Evolutionary conservation across 306 rosid genomes (phyloP).

Genomic region (Medicago ruthenica): DNA sequence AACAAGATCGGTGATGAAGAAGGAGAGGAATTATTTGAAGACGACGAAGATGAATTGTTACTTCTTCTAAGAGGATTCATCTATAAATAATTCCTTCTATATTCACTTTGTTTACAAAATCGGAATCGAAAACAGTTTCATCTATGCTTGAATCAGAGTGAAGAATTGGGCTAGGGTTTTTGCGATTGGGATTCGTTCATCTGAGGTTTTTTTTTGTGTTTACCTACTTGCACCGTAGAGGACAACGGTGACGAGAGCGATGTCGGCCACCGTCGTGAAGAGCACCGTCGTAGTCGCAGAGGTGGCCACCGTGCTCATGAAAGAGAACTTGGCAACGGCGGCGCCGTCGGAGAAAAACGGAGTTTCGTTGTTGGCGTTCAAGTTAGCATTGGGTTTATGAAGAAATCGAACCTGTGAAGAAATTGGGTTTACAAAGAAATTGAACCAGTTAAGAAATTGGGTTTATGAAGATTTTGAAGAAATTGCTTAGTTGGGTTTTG

Average conservation of each 20-base stretch:
- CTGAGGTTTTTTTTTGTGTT: conserved; percentile 39
- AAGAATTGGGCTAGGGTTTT: conserved; percentile 47
- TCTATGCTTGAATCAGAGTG: conserved; percentile 34
- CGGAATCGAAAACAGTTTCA: conserved; percentile 46
- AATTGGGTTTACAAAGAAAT: too few species aligned
- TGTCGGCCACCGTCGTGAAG: conserved; percentile 75
- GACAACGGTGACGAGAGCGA: conserved; percentile 62
- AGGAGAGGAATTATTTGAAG: conserved; percentile 79
- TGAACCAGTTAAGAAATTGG: too few species aligned
- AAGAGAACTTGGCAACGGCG: conserved; percentile 46
- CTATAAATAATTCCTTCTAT: conserved; percentile 51
- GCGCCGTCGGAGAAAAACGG: conserved; percentile 55
- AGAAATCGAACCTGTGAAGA: too few species aligned
- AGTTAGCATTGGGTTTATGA: too few species aligned
- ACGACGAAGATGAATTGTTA: conserved; percentile 77
- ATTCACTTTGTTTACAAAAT: conserved; percentile 38
- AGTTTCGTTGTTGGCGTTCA: conserved; percentile 45
- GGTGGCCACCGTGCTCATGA: conserved; percentile 51
- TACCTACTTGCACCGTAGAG: conserved; percentile 80
- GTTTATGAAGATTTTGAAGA: too few species aligned
- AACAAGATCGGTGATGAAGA: conserved; percentile 60
- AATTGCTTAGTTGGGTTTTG: too few species aligned
- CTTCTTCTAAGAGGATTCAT: conserved; percentile 96
- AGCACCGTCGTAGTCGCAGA: conserved; percentile 55
- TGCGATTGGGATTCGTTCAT: conserved; percentile 33